Conservation (phyloP, 345 rosid species). For the Trapa bicornis region DNA sequence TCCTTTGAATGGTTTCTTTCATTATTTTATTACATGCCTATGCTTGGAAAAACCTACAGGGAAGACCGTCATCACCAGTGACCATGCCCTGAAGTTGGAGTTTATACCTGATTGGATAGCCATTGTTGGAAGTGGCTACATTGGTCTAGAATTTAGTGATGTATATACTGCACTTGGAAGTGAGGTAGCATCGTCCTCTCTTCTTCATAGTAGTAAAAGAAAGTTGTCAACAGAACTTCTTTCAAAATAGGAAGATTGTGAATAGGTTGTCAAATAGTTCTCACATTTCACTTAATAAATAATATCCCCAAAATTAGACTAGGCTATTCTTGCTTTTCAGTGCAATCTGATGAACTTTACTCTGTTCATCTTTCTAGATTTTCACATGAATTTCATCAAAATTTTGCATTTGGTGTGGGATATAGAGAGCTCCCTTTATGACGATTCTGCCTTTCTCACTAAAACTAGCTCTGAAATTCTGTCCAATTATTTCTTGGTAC, state of each 20-base stretch:
- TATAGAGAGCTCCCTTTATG: not conserved
- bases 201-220: not conserved
- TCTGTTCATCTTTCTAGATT: not conserved
- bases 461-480: not conserved
- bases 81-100: constrained; percentile 97
- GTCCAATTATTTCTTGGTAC: not conserved
- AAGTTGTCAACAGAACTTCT: not conserved
- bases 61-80: constrained; percentile 97
- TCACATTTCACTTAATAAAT: not conserved
- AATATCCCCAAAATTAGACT: not conserved
- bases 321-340: not conserved
- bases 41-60: constrained; percentile 38
- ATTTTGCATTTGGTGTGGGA: not conserved
- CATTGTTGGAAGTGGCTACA: constrained; percentile 96
- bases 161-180: constrained; percentile 99
- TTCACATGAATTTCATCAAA: not conserved
- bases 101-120: constrained; percentile 96
- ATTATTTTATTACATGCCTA: not conserved
- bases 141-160: constrained; percentile 98
- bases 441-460: not conserved
- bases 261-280: not conserved
- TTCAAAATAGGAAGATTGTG: not conserved
- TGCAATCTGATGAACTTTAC: not conserved
- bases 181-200: constrained; percentile 44
- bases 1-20: not conserved